A percentile compares a stretch with the other conserved stretches of the same genome.
These are phyloP conservation scores for Acanthamoeba culbertsoni DNA, from an alignment of 208 protist species.

Conservation along the genomic window DNA sequence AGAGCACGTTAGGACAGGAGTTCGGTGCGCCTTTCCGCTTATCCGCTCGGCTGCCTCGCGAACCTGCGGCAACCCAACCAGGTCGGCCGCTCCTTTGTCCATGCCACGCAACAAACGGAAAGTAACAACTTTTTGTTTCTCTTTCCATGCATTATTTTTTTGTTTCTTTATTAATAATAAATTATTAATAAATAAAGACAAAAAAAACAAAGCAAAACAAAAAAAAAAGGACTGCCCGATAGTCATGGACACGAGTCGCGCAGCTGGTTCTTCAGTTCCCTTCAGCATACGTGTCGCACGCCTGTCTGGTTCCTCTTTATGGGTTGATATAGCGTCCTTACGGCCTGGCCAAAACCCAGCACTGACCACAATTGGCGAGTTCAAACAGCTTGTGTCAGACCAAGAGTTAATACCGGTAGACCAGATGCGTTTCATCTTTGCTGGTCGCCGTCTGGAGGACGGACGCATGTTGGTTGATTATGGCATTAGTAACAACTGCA, in stretches of 20 bases:
- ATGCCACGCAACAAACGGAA: background rate
- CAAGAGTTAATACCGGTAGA: background rate
- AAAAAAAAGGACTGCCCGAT: no score
- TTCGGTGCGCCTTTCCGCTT: conserved; percentile 58
- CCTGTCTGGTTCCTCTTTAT: no score
- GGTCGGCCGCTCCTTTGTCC: background rate
- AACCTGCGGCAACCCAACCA: conserved; percentile 44
- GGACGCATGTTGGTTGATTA: background rate
- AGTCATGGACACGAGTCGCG: no score
- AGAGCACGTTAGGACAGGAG: conserved; percentile 55
- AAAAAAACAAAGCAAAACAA: no score
- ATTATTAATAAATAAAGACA: background rate
- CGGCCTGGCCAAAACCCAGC: no score
- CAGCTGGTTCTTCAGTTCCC: no score
- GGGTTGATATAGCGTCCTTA: no score
- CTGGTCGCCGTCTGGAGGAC: background rate
- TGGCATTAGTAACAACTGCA: background rate
- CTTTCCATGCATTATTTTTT: background rate
- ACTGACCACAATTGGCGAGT: background rate
- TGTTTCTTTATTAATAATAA: background rate
- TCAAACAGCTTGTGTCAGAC: background rate
- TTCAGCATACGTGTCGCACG: no score
- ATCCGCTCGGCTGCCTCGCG: conserved; percentile 64
- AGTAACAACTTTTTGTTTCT: no score
- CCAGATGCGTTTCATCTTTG: background rate